Evolutionary conservation across 2,329 filamentous ascomycete genomes (phyloP).

Genomic region (Bipolaris bicolor): DNA sequence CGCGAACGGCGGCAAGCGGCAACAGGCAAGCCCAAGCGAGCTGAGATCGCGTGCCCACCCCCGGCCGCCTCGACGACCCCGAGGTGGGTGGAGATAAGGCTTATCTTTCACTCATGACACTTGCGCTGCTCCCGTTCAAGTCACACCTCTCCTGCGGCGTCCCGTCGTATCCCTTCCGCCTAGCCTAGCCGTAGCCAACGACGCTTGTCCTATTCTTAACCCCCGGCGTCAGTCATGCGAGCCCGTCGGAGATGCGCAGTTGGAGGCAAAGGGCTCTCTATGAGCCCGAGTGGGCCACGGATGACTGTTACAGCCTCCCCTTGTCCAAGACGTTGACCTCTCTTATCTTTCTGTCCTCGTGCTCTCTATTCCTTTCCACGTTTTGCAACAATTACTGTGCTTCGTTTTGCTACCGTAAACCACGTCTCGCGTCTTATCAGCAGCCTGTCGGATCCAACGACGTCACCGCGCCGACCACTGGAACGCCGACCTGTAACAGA

Average conservation of each 20-base stretch:
- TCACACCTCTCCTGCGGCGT: constrained; percentile 16
- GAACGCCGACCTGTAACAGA: constrained; percentile 3
- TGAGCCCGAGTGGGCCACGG: constrained; percentile 22
- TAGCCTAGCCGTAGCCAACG: constrained; percentile 24
- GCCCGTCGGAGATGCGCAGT: constrained; percentile 20
- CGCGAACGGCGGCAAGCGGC: constrained; percentile 30
- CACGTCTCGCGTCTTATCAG: constrained; percentile 17
- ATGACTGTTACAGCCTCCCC: constrained; percentile 16
- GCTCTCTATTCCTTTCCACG: background rate
- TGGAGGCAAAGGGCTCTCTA: constrained; percentile 13
- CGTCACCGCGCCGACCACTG: constrained; percentile 18
- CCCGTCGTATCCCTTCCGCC: constrained; percentile 17
- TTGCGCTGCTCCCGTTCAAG: constrained; percentile 21
- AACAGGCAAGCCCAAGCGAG: constrained; percentile 4
- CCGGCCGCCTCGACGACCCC: background rate
- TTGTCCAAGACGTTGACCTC: constrained; percentile 1
- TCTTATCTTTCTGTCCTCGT: constrained; percentile 7
- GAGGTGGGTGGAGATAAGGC: constrained; percentile 17
- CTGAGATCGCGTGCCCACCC: constrained; percentile 9
- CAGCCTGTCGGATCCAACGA: constrained; percentile 13
- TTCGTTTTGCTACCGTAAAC: constrained; percentile 5
- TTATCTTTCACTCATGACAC: constrained; percentile 26
- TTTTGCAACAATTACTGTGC: constrained; percentile 6
- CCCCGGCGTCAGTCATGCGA: constrained; percentile 28
- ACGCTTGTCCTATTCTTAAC: constrained; percentile 23